Base-by-base conservation (phyloP, 495 filamentous ascomycete genomes). In the Penicillium argentinense region DNA sequence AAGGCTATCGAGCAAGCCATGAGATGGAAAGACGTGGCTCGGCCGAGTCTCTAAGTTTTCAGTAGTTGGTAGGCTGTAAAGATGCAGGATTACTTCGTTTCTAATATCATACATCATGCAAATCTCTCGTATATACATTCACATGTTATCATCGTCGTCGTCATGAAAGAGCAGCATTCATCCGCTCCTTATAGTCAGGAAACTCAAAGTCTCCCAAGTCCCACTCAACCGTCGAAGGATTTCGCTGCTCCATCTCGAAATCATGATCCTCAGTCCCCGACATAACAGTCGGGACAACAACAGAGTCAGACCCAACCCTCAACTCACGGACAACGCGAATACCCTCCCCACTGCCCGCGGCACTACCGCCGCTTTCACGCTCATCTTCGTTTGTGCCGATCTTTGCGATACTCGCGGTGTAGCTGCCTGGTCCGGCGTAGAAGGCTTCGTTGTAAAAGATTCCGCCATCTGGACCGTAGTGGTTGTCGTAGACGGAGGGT, bases 281-380 rank as follows among this genome's bases (percentile, higher is more conserved):
- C 13, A n/a, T 9, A 5, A 30, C 3, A 3, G 12, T 30, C 6
- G n/a, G 16, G 24, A 2, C 16, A n/a, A 44, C 22, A 2, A 45
- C 22, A 5, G 29, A 39, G 26, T 59, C 56, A 6, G 57, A 59
- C 16, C 45, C 51, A 45, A 61, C 42, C n/a, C 53, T 49, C 51
- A 71, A 26, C 43, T 72, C 69, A 5, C 57, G 51, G 1, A 68
- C 57, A 12, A 70, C 66, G 9, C 66, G 57, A 17, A 70, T 70
- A 0, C 57, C 64, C 2, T 62, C 51, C 9, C 32, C 44, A 32
- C 33, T 36, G 12, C 21, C 16, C 5, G 33, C 33, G n/a, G n/a
- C n/a, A n/a, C 33, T 36, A 3, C 33, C 33, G 5, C 17, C 29
- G 29, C 29, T 51, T 16, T 30, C 32, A 8, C 11, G 16, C 3